Evolutionary conservation across 805 yeast genomes (phyloP), one percentile per base, ranked within the genome.

Genomic region (Monosporozyma yasuniensis): DNA sequence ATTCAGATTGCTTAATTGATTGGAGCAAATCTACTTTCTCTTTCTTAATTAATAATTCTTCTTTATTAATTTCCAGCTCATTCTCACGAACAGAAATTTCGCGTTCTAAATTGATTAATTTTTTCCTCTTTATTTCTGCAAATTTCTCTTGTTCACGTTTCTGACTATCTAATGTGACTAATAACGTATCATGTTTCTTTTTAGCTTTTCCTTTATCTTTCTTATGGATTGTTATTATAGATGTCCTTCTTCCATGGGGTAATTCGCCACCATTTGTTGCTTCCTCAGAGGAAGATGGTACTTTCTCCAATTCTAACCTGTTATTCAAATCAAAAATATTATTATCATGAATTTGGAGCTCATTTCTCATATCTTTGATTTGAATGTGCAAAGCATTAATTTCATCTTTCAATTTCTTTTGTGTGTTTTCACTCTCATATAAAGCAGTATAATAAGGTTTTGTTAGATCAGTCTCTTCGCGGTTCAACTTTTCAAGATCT

Each of bases 401-500:
- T 45, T 69, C 69, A 51, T 71, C 73, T 42, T 61, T 53, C 48
- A 73, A 42, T 16, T 52, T 47, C 12, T 51, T 54, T 48, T 54
- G 58, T 11, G 63, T 57, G 53, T 63, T 60, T 66, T 76, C 62
- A 47, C 73, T 69, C 30, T 65, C 56, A 44, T 68, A 71, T 56
- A 76, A 67, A 4, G 68, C 71, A 5, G 61, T 68, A 46, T 72
- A 66, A 54, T 76, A 70, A 2, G 68, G 60, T 52, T 73, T 72
- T 50, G 79, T 68, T 16, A 69, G 66, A 37, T 54, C 55, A 34
- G 60, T 61, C 23, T 65, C 65, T 19, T 64, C 65, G 10, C 51
- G 54, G 32, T 59, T 58, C 46, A 57, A 63, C 53, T 34, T 56
- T 46, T 47, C 60, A 43, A 63, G 53, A 54, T 56, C 70, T 47